A percentile compares a stretch with the other conserved stretches of the same genome.
Conservation (phyloP, 495 filamentous ascomycete species). For the Neurospora sp. region DNA sequence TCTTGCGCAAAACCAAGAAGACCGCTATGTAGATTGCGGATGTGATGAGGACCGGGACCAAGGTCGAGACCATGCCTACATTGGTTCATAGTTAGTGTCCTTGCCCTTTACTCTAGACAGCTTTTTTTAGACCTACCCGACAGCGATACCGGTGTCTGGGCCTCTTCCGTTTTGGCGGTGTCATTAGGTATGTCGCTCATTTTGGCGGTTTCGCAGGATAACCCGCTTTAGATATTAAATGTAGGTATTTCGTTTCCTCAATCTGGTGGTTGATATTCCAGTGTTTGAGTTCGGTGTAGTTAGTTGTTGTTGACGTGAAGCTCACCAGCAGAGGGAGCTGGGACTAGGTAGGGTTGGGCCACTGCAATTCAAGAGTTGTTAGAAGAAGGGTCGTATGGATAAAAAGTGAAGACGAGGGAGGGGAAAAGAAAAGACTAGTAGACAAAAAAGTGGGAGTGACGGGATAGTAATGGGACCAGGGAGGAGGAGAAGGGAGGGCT, state of each 20-base stretch:
- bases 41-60: conserved; percentile 58
- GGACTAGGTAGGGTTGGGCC: not conserved
- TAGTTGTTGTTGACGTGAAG: not conserved
- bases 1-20: conserved; percentile 70
- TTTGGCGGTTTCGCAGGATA: conserved; percentile 11
- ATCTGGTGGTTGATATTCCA: not conserved
- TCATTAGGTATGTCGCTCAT: conserved; percentile 4
- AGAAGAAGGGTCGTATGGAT: not conserved
- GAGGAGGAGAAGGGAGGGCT: not conserved
- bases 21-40: conserved; percentile 52
- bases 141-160: conserved; percentile 9
- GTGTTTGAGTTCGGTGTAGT: not conserved
- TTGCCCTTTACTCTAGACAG: not conserved
- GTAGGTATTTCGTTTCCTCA: not conserved
- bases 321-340: not conserved
- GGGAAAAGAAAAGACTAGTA: not conserved
- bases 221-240: conserved; percentile 3
- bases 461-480: not conserved
- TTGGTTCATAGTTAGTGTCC: not conserved
- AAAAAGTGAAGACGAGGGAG: not conserved
- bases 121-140: conserved; percentile 14
- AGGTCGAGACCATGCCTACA: conserved; percentile 53
- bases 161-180: not conserved
- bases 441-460: not conserved
- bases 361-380: not conserved